Evolutionary conservation across 225 moss, liverwort and hornwort species (phyloP), one percentile per base, ranked within the genome.

Genomic region (Asterella californica): DNA sequence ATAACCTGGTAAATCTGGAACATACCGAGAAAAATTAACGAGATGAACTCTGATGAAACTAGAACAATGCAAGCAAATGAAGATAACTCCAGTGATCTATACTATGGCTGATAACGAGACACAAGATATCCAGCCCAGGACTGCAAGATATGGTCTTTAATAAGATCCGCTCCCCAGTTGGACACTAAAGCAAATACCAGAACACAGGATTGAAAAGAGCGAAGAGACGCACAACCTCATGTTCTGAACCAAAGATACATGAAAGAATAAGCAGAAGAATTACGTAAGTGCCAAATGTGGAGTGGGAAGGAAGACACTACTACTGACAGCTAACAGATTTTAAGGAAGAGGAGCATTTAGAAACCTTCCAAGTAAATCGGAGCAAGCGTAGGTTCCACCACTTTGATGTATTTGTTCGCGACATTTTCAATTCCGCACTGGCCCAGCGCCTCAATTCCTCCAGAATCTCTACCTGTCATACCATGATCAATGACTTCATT

Each of bases 1-100:
- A 75, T 91, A 99, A 27, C 97, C 97, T 83, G 97, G 97, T 75
- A 99, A 83, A 82, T 99, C 97, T 96, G 91, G 64, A 79, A 77
- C 75, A 84, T 30, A 62, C 37, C 30, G 77, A 53, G 2, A 73
- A 65, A 42, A 27, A 27, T 17, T 34, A 49, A 55, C 6, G 48
- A 49, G 49, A 42, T 32, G 45, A 42, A 42, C 32, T 22, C 15
- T 21, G 7, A 34, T 21, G 14, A 75, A 22, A 75, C 18, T 0
- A 2, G 24, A 29, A 29, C 37, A 42, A 1, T 15, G 45, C 30
- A 17, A 24, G 21, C 2, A 24, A 11, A 70, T 25, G 22, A 69
- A 45, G 25, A 45, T 25, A 1, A 46, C 0, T 17, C 4, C 22
- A 21, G 24, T 70, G 38, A 70, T 45, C 22, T 70, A 10, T 9